A percentile compares a stretch with the other conserved stretches of the same genome.
These are phyloP conservation scores for Aspergillus cavernicola DNA, from an alignment of 495 filamentous ascomycete genomes.

Conservation along the genomic window DNA sequence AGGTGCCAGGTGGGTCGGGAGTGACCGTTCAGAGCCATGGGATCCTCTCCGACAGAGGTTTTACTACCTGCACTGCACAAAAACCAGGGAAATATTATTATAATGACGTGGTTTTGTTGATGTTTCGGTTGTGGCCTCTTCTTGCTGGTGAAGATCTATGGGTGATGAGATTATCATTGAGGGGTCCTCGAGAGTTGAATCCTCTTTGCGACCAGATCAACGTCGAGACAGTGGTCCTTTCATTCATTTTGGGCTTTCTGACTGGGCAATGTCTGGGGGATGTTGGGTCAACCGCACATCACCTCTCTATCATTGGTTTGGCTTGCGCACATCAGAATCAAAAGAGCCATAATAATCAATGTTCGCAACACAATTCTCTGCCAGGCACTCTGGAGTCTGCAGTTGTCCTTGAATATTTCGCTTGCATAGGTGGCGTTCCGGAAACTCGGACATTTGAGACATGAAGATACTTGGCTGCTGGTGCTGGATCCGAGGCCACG, in stretches of 20 bases:
- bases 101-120: neutral
- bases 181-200: too few relatives aligned
- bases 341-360: neutral
- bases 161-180: too few relatives aligned
- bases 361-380: too few relatives aligned
- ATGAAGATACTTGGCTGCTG: neutral
- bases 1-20: neutral
- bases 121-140: neutral
- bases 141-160: neutral
- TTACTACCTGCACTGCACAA: neutral
- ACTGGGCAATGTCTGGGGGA: neutral
- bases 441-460: neutral
- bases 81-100: neutral
- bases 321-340: slow-evolving; percentile 6
- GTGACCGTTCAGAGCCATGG: slow-evolving; percentile 1
- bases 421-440: neutral
- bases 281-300: slow-evolving; percentile 1
- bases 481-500: neutral
- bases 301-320: slow-evolving; percentile 1
- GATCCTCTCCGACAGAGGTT: neutral
- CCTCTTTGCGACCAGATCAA: neutral
- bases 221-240: neutral
- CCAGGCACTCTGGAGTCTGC: neutral
- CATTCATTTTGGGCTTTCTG: neutral
- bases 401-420: neutral